Evolutionary conservation across 805 yeast genomes (phyloP).

Genomic region (Saccharomycopsis amapae): DNA sequence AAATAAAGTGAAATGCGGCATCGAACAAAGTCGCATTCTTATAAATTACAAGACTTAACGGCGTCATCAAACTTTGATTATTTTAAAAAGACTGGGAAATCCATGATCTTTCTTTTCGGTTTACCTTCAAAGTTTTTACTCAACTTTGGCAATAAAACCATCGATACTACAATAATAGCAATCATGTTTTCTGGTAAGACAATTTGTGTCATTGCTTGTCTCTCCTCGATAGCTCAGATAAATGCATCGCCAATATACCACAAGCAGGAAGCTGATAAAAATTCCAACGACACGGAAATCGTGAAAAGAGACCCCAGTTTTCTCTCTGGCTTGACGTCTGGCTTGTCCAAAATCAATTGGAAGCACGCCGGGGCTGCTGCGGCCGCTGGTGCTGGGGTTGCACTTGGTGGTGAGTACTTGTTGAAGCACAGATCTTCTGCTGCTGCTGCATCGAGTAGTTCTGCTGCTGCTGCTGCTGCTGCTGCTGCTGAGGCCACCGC

Average conservation of each 20-base stretch:
- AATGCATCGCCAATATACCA: neutral
- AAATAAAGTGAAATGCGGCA: too few relatives aligned
- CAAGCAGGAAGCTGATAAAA: neutral
- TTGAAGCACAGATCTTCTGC: neutral
- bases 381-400: constrained; percentile 4
- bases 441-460: neutral
- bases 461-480: neutral
- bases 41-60: too few relatives aligned
- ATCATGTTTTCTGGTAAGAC: neutral
- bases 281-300: neutral
- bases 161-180: neutral
- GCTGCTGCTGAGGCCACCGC: neutral
- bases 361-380: constrained; percentile 5
- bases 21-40: too few relatives aligned
- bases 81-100: too few relatives aligned
- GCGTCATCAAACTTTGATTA: too few relatives aligned
- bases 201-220: neutral
- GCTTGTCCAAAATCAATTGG: constrained; percentile 2
- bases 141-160: too few relatives aligned
- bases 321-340: neutral
- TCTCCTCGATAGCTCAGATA: neutral
- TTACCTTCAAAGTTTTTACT: too few relatives aligned
- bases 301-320: constrained; percentile 4
- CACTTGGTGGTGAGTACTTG: constrained; percentile 1
- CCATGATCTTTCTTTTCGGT: too few relatives aligned